Base-by-base conservation (phyloP, 139 green algal genomes). In the Ostreobium quekettii region DNA sequence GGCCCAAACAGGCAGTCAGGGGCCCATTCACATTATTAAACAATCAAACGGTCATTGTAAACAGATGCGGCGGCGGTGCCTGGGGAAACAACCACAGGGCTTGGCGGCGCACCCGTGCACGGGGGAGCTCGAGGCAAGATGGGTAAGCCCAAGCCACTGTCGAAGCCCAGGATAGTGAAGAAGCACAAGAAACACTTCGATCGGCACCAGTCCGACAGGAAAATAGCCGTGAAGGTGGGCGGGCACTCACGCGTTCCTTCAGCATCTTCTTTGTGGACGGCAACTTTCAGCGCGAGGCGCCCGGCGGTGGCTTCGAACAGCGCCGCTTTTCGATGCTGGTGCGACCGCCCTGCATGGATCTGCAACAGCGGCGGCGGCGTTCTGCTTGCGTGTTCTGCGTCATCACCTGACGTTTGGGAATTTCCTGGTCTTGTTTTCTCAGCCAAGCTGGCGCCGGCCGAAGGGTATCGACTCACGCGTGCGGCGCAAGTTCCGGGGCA, bases 401-500 rank as follows among this genome's bases (percentile, higher is more conserved):
- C 56, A 24, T 36, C 15, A 64, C 15, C n/a, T 15, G 15, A 15
- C n/a, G 15, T 31, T 36, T 47, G 19, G 31, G n/a, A 59, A 37
- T 6, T 57, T 57, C 7, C 32, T 56, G 1, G 8, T 61, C 28
- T 26, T 67, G 24, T 36, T 60, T 31, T 57, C 71, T 69, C 78
- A 93, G 89, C 72, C 85, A 60, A 92, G 80, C 79, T 99, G 93
- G 93, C 80, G 93, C 62, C 76, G 82, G 31, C 93, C 91, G 26
- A 96, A 96, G 86, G 93, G 93, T 95, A 99, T 99, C 84, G 93
- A 99, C 81, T 93, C 85, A 36, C 79, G 91, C 26, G 82, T 95
- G 64, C 81, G 93, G 67, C 78, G 90, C 38, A 97, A 96, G 89
- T 99, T 97, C 86, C 97, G 97, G 83, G 93, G 93, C 70, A 81